These are phyloP conservation scores for Bisporella sp. DNA, from an alignment of 2,329 filamentous ascomycete genomes.

Conservation along the genomic window DNA sequence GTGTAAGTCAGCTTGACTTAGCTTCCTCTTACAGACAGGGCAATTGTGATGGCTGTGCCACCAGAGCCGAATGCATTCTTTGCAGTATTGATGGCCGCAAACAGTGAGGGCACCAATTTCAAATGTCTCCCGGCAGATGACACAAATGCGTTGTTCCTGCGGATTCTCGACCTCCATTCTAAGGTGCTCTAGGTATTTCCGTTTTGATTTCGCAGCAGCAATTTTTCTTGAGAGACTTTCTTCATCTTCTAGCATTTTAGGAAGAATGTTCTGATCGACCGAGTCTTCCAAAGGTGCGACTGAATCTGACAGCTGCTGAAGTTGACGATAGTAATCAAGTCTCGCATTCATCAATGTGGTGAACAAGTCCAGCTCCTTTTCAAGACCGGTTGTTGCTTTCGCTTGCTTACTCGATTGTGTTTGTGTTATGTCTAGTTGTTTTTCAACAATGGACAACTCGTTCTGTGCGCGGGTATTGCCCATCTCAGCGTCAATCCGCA, in stretches of 20 bases:
- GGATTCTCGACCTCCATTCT: slow-evolving; percentile 38
- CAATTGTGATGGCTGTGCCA: slow-evolving; percentile 7
- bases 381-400: slow-evolving; percentile 41
- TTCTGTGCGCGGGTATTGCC: slow-evolving; percentile 48
- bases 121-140: slow-evolving; percentile 78
- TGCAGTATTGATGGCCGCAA: slow-evolving; percentile 90
- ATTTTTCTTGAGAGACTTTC: slow-evolving; percentile 49
- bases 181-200: slow-evolving; percentile 56
- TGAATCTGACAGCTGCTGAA: slow-evolving; percentile 86
- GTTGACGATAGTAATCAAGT: slow-evolving; percentile 82
- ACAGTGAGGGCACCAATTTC: slow-evolving; percentile 74
- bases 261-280: slow-evolving; percentile 16
- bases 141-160: slow-evolving; percentile 63
- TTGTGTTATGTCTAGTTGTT: slow-evolving; percentile 55
- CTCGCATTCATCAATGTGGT: slow-evolving; percentile 75
- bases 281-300: slow-evolving; percentile 60
- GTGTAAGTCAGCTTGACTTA: slow-evolving; percentile 65
- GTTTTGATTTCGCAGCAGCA: slow-evolving; percentile 60
- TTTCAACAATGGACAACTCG: slow-evolving; percentile 59
- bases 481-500: slow-evolving; percentile 49
- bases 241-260: slow-evolving; percentile 52
- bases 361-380: slow-evolving; percentile 71
- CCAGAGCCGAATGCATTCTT: slow-evolving; percentile 62
- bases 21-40: slow-evolving; percentile 63
- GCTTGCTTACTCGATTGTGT: slow-evolving; percentile 42